Base-by-base conservation (phyloP, 345 rosid genomes). In the Rhizophora mangle region DNA sequence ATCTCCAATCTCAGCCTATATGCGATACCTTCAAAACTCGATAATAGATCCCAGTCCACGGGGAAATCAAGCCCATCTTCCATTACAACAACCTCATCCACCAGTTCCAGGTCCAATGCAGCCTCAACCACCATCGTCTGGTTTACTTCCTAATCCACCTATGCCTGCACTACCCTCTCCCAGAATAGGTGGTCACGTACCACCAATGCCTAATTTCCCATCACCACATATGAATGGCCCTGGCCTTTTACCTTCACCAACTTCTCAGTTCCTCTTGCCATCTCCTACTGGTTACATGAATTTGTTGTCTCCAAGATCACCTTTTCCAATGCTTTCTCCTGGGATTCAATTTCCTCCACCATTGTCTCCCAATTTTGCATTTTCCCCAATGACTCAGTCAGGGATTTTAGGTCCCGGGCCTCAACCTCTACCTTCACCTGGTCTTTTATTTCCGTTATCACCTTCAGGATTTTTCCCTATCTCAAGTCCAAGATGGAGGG, bases 401-500 rank as follows among this genome's bases (percentile, higher is more conserved):
- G 98, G 94, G 76, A 83, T 79, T 79, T 81, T 79, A 60, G 93
- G 96, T 68, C 81, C 96, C 6, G 91, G 90, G 65, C 87, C 91
- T 52, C 96, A 78, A 52, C 92, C 96, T 30, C 97, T 88, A 15
- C 89, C 78, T 20, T 93, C 97, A 21, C 90, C 97, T 16, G 90
- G 98, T 51, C 52, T 81, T 39, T 60, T 62, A 65, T 91, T 83
- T 62, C 98, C 98, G 2, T 78, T 80, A 3, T 93, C 97, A 65
- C 96, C 95, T 29, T 79, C 92, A 51, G 83, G 88, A 24, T 84
- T 87, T 76, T 93, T 89, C 32, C 88, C 96, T 2, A 69, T 82
- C 47, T 75, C 85, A 13, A 91, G 98, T 76, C 98, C 98, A 58
- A 82, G 85, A 79, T 89, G 96, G 97, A 87, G 86, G 73, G 83